Conservation (phyloP, 208 protist species). For the Acanthamoeba divionensis region DNA sequence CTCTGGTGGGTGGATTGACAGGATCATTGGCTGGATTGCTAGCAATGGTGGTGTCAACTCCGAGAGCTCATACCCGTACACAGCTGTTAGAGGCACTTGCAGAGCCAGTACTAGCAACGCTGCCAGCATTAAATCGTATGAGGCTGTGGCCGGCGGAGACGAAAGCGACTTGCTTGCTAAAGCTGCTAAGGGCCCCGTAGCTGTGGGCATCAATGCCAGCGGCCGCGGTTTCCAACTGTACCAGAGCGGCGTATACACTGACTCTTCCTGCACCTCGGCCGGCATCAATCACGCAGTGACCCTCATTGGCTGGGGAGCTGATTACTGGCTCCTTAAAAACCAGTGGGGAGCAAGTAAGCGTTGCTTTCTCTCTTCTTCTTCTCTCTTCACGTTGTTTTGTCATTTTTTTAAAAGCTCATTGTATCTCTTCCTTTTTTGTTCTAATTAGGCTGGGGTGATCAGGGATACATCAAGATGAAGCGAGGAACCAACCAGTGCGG, state of each 20-base stretch:
- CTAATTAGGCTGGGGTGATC: conserved; percentile 76
- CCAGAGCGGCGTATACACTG: conserved; percentile 80
- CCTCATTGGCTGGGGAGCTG: conserved; percentile 83
- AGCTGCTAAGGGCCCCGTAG: conserved; percentile 79
- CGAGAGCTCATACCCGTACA: conserved; percentile 88
- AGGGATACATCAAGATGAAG: conserved; percentile 84
- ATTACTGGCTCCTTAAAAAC: conserved; percentile 90
- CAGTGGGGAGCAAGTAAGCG: conserved; percentile 76
- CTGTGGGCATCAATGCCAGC: conserved; percentile 90
- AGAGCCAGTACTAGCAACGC: conserved; percentile 61
- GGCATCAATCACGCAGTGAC: conserved; percentile 85
- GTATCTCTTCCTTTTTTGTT: neutral
- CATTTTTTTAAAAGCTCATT: neutral
- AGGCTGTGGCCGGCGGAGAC: conserved; percentile 77
- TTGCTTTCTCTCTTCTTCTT: neutral
- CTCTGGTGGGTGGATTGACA: conserved; percentile 88
- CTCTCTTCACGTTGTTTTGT: neutral
- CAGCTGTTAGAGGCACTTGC: conserved; percentile 79
- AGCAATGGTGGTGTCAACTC: conserved; percentile 80
- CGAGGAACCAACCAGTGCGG: conserved; percentile 62
- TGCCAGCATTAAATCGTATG: conserved; percentile 79
- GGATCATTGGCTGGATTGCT: conserved; percentile 85
- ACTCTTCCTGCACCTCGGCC: conserved; percentile 71
- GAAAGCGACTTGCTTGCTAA: conserved; percentile 73
- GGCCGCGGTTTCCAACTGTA: conserved; percentile 80